phyloP scores from a whole-genome alignment of 2,329 filamentous ascomycete genomes.

The Elsinoe australis region DNA sequence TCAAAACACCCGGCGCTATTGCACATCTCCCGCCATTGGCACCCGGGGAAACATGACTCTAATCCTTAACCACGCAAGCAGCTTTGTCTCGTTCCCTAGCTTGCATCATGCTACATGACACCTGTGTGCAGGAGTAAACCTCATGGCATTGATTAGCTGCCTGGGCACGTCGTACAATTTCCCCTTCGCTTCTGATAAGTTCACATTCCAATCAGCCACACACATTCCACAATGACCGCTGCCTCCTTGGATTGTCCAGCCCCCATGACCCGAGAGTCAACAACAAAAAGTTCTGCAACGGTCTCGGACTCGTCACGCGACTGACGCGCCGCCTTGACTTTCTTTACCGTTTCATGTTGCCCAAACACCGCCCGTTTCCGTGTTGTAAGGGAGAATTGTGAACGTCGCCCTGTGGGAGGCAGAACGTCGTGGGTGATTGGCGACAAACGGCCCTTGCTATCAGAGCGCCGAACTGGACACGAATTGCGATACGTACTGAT shows the following conservation, averaged over 20 bases:
- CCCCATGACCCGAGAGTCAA: background rate
- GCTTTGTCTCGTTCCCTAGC: too few species aligned
- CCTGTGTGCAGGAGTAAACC: too few species aligned
- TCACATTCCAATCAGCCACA: too few species aligned
- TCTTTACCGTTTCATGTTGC: conserved; percentile 7
- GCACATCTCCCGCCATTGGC: background rate
- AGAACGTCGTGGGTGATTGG: conserved; percentile 14
- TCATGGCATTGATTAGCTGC: too few species aligned
- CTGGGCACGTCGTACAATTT: too few species aligned
- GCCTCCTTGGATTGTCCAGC: too few species aligned
- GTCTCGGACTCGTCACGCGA: background rate
- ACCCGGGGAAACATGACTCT: conserved; percentile 8
- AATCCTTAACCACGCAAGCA: conserved; percentile 1
- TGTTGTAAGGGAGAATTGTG: conserved; percentile 13
- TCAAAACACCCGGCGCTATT: conserved; percentile 3
- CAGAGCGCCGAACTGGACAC: conserved; percentile 7
- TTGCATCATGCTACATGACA: background rate
- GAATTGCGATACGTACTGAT: background rate
- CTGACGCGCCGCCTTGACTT: background rate
- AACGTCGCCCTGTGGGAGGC: background rate
- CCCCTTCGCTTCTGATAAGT: too few species aligned
- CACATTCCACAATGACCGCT: too few species aligned
- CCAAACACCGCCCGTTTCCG: conserved; percentile 16
- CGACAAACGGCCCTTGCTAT: conserved; percentile 12
- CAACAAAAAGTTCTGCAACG: conserved; percentile 11